Percentiles rank a stretch among this genome's conserved stretches.
phyloP scores from a whole-genome alignment of 2,329 filamentous ascomycete species.

The Ophiostoma australiae region DNA sequence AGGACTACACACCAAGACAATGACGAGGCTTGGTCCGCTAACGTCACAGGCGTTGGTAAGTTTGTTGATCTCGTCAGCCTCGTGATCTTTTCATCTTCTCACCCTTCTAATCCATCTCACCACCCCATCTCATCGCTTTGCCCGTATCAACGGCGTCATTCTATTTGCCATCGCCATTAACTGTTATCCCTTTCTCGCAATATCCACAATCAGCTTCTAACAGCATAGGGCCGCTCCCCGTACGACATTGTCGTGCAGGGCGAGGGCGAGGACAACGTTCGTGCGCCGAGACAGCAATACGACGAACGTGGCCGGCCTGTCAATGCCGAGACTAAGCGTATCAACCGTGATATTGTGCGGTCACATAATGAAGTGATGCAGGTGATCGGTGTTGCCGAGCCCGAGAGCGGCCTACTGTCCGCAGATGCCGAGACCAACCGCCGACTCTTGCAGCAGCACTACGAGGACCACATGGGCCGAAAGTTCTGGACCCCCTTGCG shows the following conservation, averaged over 20 bases:
- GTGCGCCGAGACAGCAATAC: conserved; percentile 45
- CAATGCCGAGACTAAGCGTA: conserved; percentile 50
- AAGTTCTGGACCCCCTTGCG: conserved; percentile 37
- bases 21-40: conserved; percentile 53
- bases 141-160: background rate
- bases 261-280: conserved; percentile 41
- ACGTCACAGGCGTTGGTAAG: conserved; percentile 54
- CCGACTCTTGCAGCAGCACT: conserved; percentile 42
- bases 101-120: background rate
- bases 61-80: background rate
- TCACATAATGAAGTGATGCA: conserved; percentile 61
- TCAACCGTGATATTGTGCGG: conserved; percentile 54
- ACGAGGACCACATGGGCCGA: conserved; percentile 46
- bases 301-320: conserved; percentile 53
- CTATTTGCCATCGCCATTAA: background rate
- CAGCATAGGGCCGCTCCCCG: conserved; percentile 51
- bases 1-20: conserved; percentile 30
- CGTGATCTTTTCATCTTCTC: background rate
- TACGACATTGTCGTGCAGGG: conserved; percentile 54
- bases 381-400: conserved; percentile 58
- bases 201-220: background rate
- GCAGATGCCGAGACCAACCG: conserved; percentile 40
- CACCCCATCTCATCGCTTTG: background rate
- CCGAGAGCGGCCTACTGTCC: conserved; percentile 41
- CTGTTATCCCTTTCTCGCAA: background rate